phyloP scores from a whole-genome alignment of 2,329 filamentous ascomycete species.

The Venturiaceae sp. region DNA sequence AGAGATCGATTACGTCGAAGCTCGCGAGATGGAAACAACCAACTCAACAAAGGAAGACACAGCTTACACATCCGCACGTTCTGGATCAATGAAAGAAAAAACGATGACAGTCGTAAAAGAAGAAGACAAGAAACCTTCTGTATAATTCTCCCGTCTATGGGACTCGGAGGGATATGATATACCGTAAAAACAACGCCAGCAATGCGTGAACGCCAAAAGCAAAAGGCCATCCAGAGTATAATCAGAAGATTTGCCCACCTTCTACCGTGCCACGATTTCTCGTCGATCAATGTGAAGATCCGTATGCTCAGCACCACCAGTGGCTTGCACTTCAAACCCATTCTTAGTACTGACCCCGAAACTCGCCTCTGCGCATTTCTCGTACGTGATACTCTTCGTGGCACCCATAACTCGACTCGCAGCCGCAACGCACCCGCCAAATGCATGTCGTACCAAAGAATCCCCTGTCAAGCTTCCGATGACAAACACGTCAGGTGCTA shows the following conservation, averaged over 20 bases:
- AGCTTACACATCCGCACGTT: too few species aligned
- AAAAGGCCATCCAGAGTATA: neutral
- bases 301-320: constrained; percentile 6
- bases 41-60: neutral
- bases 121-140: too few species aligned
- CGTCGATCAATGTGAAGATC: constrained; percentile 8
- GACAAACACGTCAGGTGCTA: constrained; percentile 43
- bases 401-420: constrained; percentile 39
- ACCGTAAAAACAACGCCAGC: neutral
- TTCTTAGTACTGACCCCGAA: neutral
- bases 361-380: neutral
- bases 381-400: neutral
- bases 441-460: constrained; percentile 49
- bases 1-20: constrained; percentile 27
- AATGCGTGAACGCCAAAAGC: neutral
- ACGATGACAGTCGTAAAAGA: neutral
- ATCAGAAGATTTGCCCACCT: neutral
- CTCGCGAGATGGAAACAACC: neutral
- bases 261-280: neutral
- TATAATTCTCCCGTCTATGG: too few species aligned
- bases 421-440: constrained; percentile 47
- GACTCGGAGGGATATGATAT: too few species aligned
- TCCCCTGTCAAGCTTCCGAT: constrained; percentile 52
- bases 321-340: neutral
- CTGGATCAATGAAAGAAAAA: too few species aligned